Evolutionary conservation across 139 green algal genomes (phyloP), one percentile per base, ranked within the genome.

Genomic region (Axilococcus clingmanii): DNA sequence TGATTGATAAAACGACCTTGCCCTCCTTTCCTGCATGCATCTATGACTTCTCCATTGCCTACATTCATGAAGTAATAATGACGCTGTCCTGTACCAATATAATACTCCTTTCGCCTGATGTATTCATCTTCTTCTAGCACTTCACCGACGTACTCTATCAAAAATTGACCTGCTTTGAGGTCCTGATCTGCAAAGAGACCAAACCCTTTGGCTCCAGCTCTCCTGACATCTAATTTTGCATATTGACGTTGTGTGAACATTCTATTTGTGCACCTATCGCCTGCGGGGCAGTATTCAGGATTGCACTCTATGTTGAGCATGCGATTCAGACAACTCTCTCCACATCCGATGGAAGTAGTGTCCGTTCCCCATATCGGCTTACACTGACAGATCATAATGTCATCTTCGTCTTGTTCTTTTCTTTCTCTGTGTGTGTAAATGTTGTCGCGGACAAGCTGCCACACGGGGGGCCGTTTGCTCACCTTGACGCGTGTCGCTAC

Each of bases 31-130:
- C 85, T 52, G 42, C 64, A 83, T 3, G 91, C 91, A 61, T 98
- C 91, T 56, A 98, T 97, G 45, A 96, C 85, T 67, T 99, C 92
- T 11, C 85, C 81, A 57, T 94, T 94, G 23, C 83, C 88, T 9
- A 98, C 63, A 48, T 93, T 95, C 92, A 99, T 99, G 81, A 99
- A 99, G 69, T 99, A 99, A 65, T 91, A 94, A 72, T 99, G 92
- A 5, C 86, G 77, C 77, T 95, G 78, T 1, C 79, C 80, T 23
- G 63, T 65, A 12, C 61, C 61, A 6, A 70, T 68, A 57, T 96
- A 99, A 58, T 79, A 84, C 25, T 81, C 65, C 71, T 94, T 94
- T 20, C 57, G 53, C 38, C 76, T 63, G 42, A 69, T 44, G 72
- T 97, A 97, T 75, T 92, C 81, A 54, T 92, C 81, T 63, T 96